These are phyloP conservation scores for Pleurostoma richardsiae DNA, from an alignment of 2,329 filamentous ascomycete genomes.

Conservation along the genomic window DNA sequence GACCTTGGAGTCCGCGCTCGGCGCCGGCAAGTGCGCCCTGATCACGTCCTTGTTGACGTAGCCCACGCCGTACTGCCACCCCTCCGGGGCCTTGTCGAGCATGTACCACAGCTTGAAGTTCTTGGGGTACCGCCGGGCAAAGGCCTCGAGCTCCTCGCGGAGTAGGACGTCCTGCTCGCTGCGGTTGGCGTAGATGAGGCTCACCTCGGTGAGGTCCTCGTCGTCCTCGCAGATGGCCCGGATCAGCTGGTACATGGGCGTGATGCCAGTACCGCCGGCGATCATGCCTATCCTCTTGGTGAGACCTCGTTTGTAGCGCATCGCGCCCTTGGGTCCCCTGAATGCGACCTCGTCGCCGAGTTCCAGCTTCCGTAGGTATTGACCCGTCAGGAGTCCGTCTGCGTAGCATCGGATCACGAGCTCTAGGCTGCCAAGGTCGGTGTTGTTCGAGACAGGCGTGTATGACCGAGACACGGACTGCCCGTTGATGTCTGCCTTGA, in stretches of 20 bases:
- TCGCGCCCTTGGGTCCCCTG: conserved; percentile 51
- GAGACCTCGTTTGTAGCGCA: conserved; percentile 40
- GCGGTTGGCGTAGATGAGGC: conserved; percentile 54
- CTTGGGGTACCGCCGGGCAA: conserved; percentile 41
- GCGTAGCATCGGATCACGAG: conserved; percentile 48
- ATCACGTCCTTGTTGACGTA: conserved; percentile 48
- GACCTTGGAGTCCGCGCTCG: conserved; percentile 42
- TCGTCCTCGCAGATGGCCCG: conserved; percentile 58
- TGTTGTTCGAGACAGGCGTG: conserved; percentile 47
- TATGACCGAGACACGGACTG: conserved; percentile 45
- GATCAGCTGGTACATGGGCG: conserved; percentile 58
- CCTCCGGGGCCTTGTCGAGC: conserved; percentile 37
- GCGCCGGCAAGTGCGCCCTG: conserved; percentile 38
- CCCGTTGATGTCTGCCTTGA: conserved; percentile 40
- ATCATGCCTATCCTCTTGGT: conserved; percentile 48
- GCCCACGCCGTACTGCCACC: conserved; percentile 44
- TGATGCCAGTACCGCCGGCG: conserved; percentile 46
- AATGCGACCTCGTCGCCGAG: conserved; percentile 45
- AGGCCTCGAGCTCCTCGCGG: conserved; percentile 47
- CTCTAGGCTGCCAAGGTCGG: conserved; percentile 41
- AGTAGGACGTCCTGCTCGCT: conserved; percentile 56
- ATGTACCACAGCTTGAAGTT: conserved; percentile 54
- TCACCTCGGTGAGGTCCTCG: conserved; percentile 50
- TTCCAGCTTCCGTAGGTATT: conserved; percentile 39
- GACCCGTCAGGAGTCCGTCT: conserved; percentile 42